These are phyloP conservation scores for Fusarium newnesense DNA, from an alignment of 2,329 filamentous ascomycete genomes.

Conservation along the genomic window DNA sequence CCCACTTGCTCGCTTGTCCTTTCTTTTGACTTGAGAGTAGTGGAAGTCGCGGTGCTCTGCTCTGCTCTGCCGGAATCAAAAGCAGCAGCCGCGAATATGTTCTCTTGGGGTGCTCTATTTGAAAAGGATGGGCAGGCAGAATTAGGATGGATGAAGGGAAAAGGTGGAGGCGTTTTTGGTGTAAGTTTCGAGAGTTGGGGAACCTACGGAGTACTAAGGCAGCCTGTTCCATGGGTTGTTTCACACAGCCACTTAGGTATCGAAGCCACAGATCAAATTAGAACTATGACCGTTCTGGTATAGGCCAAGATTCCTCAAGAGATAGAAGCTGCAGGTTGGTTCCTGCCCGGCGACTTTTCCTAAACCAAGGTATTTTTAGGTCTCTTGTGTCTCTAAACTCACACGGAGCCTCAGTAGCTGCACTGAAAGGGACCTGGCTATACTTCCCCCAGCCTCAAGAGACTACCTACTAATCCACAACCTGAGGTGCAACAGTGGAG, in stretches of 20 bases:
- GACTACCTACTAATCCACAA: neutral
- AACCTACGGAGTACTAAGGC: constrained; percentile 22
- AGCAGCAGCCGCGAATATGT: constrained; percentile 21
- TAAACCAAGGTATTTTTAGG: neutral
- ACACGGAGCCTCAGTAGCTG: too few relatives aligned
- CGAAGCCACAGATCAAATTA: constrained; percentile 21
- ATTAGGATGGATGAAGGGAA: constrained; percentile 1
- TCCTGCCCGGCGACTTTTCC: constrained; percentile 11
- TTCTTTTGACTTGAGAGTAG: constrained; percentile 26
- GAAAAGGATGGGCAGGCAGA: constrained; percentile 18
- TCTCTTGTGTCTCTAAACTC: neutral
- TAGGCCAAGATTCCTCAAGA: constrained; percentile 11
- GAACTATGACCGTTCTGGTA: constrained; percentile 11
- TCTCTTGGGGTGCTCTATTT: constrained; percentile 25
- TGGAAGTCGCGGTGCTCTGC: constrained; percentile 28
- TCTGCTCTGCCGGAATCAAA: constrained; percentile 13
- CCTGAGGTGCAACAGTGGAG: neutral
- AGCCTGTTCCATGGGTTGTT: constrained; percentile 1
- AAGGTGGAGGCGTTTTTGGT: constrained; percentile 23
- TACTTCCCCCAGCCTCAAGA: constrained; percentile 2
- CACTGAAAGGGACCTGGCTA: neutral
- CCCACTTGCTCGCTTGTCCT: constrained; percentile 37
- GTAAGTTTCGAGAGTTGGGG: constrained; percentile 34
- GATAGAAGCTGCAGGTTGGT: constrained; percentile 14
- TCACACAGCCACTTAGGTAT: neutral